These are phyloP conservation scores for Candida gorgasii DNA, from an alignment of 805 yeast genomes.

Conservation along the genomic window DNA sequence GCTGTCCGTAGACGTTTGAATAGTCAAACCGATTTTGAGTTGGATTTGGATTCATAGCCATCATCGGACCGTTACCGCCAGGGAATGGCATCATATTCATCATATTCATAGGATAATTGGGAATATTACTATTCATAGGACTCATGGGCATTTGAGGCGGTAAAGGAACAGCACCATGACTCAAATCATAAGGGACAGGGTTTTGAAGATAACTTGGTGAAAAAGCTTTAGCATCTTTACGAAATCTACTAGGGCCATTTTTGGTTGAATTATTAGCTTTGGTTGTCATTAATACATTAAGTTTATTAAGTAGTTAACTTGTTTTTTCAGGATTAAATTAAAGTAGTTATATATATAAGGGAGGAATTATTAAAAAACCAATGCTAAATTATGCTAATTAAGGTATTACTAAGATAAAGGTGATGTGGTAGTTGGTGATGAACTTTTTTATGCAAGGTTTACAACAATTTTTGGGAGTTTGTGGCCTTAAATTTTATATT, in stretches of 20 bases:
- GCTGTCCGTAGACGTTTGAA: slow-evolving; percentile 7
- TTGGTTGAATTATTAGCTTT: slow-evolving; percentile 22
- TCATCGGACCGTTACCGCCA: slow-evolving; percentile 2
- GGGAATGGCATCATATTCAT: slow-evolving; percentile 8
- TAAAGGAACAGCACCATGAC: slow-evolving; percentile 7
- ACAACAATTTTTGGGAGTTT: background rate
- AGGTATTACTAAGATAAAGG: background rate
- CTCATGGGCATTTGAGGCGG: slow-evolving; percentile 7
- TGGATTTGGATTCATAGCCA: slow-evolving; percentile 9
- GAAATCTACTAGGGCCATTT: slow-evolving; percentile 35
- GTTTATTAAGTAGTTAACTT: background rate
- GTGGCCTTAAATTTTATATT: too few species aligned
- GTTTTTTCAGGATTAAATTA: too few species aligned
- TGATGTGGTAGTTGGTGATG: background rate
- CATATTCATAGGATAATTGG: background rate
- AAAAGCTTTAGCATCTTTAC: slow-evolving; percentile 40
- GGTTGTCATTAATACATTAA: slow-evolving; percentile 14
- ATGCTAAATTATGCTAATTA: background rate
- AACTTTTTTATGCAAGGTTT: background rate
- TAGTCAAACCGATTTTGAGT: slow-evolving; percentile 6
- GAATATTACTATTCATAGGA: slow-evolving; percentile 9
- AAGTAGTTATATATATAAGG: background rate
- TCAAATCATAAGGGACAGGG: slow-evolving; percentile 10
- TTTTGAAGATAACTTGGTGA: slow-evolving; percentile 28
- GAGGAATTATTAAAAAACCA: background rate